Conservation (phyloP, 1,284 basidiomycete species). For the Anthracocystis setariae region DNA sequence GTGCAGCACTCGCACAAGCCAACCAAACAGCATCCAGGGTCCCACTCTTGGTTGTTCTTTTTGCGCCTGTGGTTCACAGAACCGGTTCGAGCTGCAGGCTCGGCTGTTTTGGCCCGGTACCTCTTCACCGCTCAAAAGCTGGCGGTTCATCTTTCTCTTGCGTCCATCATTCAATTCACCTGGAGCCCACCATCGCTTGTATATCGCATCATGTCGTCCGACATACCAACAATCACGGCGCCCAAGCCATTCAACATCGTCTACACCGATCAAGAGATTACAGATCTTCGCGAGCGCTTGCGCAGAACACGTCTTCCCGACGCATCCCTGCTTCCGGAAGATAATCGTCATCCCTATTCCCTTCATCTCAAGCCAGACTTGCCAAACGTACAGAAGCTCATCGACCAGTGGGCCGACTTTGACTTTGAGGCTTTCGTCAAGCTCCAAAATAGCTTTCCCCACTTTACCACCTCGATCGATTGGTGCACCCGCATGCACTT, state of each 20-base stretch:
- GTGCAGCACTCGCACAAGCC: conserved; percentile 1
- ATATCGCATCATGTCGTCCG: conserved; percentile 14
- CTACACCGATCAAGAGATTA: conserved; percentile 41
- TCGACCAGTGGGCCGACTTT: conserved; percentile 33
- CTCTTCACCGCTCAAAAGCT: no score
- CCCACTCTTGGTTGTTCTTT: neutral
- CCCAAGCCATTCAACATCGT: conserved; percentile 47
- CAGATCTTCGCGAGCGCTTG: conserved; percentile 40
- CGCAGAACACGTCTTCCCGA: conserved; percentile 43
- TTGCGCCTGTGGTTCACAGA: neutral
- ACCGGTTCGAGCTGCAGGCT: conserved; percentile 6
- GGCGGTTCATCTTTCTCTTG: no score
- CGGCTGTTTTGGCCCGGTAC: neutral
- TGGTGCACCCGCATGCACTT: conserved; percentile 58
- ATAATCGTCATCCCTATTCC: conserved; percentile 19
- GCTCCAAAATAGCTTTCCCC: conserved; percentile 39
- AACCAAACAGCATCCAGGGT: neutral
- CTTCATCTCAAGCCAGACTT: conserved; percentile 38
- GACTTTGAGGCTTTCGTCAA: conserved; percentile 39
- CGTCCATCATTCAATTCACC: neutral
- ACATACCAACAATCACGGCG: conserved; percentile 38
- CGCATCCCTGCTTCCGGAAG: conserved; percentile 40
- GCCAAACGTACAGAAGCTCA: conserved; percentile 23
- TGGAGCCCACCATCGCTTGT: neutral
- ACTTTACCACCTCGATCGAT: conserved; percentile 58